Evolutionary conservation across 2,329 filamentous ascomycete genomes (phyloP), one percentile per base, ranked within the genome.

Genomic region (Cyanodermella asteris): DNA sequence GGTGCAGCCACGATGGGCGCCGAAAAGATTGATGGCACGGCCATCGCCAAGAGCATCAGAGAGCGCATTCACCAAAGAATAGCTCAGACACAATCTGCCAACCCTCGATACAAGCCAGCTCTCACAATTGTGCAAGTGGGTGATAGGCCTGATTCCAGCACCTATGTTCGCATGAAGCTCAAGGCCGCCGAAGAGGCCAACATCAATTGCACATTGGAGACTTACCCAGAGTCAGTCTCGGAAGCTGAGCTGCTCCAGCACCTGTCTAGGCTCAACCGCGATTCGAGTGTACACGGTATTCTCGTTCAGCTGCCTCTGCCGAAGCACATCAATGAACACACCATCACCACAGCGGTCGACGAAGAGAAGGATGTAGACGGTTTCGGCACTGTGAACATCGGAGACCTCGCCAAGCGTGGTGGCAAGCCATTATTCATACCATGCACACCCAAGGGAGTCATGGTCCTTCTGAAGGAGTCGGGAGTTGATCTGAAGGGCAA

Each of bases 101-200:
- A 93, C 47, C 75, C 84, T 20, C 65, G 81, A 39, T 97, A 81
- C 59, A 71, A 72, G 54, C 87, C 87, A 26, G 75, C 66, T 36
- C 61, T 97, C 47, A 87, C 81, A 49, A 97, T 97, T 48, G 73
- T 97, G 37, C 87, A 97, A 66, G 87, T 97, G 38, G 87, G 82
- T 45, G 75, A 82, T 49, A 72, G 87, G 41, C 78, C 77, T 37
- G 87, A 97, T 55, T 93, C 82, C 18, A 74, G 77, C 43, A 94
- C 84, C 26, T 97, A 97, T 75, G 84, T 97, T 53, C 82, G 82
- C 55, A 97, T 97, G 87, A 97, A 97, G 60, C 58, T 93, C 44
- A 97, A 93, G 64, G 87, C 87, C 36, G 87, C 87, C 30, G 61
- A 77, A 47, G 87, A 94, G 64, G 81, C 82, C 43, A 80, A 78